Evolutionary conservation across 2,329 filamentous ascomycete species (phyloP), one percentile per base, ranked within the genome.

Genomic region (Trichoderma harzianum): DNA sequence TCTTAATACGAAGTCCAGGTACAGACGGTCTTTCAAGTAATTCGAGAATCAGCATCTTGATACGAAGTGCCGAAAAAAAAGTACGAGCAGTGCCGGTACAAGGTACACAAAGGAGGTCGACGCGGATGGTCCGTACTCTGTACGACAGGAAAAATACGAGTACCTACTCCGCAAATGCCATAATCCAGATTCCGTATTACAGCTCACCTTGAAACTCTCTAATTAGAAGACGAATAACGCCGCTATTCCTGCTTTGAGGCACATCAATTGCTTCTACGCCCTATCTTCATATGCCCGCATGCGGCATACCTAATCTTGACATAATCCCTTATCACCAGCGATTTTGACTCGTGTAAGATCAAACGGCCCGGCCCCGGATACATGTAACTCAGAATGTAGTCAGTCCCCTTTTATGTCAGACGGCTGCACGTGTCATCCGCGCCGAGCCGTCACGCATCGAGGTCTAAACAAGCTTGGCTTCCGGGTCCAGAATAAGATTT

Each of bases 391-490:
- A 30, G 16, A 24, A 30, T 58, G 24, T 51, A 21, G 8, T 51
- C 18, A 24, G 21, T 39, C 32, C 24, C 32, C 18, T 57, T 57
- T 69, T 34, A 62, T 60, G 26, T 57, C 36, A 39, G 53, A 18
- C 51, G 14, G 60, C 51, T 21, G 61, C 53, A 58, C 47, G 47
- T 65, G 61, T 63, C 69, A 66, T 51, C 62, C 69, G 63, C 62
- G 63, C 69, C 69, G 63, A 67, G 69, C 69, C 69, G 69, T 62
- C 24, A 51, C 30, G 26, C 67, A 43, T 36, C 34, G n/a, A 62
- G 11, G n/a, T 53, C 26, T 26, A 60, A 65, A 62, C 24, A 70
- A 43, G 61, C 30, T 65, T 28, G 51, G 39, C 26, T 58, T 65
- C 47, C 53, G 28, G 57, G 30, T 14, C 28, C 47, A 60, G 66